phyloP scores from a whole-genome alignment of 768 basidiomycete species.

The Nidularia sp. region DNA sequence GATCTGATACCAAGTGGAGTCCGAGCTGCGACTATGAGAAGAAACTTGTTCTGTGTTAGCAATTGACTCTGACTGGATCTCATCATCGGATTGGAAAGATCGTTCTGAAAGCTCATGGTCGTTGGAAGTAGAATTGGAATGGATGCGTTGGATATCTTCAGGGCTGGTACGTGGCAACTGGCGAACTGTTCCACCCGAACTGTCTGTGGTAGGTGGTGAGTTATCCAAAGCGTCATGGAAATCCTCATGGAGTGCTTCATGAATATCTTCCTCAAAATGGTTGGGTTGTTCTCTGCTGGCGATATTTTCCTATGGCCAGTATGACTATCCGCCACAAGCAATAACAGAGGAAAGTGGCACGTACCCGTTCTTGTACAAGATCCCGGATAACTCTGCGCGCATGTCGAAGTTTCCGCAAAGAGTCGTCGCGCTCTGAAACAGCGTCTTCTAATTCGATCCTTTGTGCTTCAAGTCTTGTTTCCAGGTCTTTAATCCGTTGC shows the following conservation, averaged over 20 bases:
- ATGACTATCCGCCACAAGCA: too few relatives aligned
- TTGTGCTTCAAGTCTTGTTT: slow-evolving; percentile 16
- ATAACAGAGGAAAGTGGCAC: too few relatives aligned
- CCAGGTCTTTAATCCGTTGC: slow-evolving; percentile 27
- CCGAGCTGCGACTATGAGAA: too few relatives aligned
- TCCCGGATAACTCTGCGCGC: slow-evolving; percentile 35
- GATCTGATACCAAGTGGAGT: too few relatives aligned
- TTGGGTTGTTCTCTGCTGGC: neutral
- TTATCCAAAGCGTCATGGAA: slow-evolving; percentile 4
- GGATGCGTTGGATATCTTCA: too few relatives aligned
- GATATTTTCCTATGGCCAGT: too few relatives aligned
- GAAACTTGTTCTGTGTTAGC: too few relatives aligned
- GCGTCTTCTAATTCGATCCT: slow-evolving; percentile 25
- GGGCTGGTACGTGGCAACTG: too few relatives aligned
- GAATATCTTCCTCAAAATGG: slow-evolving; percentile 11
- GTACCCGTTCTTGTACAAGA: slow-evolving; percentile 37
- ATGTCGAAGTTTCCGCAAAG: slow-evolving; percentile 26
- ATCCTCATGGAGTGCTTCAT: slow-evolving; percentile 18
- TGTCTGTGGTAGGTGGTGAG: slow-evolving; percentile 13
- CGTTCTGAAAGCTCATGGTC: too few relatives aligned
- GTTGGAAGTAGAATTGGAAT: too few relatives aligned
- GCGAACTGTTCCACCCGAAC: slow-evolving; percentile 14
- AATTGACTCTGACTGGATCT: too few relatives aligned
- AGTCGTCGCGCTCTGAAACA: slow-evolving; percentile 25
- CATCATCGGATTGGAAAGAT: too few relatives aligned